A percentile compares a stretch with the other conserved stretches of the same genome.
phyloP scores from a whole-genome alignment of 2,329 filamentous ascomycete species.

The Pseudopithomyces chartarum region DNA sequence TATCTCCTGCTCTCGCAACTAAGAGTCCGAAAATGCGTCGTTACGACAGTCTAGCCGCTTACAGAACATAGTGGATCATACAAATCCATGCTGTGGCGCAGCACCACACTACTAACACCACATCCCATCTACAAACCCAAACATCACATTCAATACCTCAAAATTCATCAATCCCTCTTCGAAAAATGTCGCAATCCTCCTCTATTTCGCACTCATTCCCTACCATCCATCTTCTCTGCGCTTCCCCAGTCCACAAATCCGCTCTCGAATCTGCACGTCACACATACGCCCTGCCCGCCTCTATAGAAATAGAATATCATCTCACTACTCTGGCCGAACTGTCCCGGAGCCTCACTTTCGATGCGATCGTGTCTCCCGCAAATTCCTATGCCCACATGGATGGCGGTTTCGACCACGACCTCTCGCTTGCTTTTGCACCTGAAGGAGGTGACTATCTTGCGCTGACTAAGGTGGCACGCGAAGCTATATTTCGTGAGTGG shows the following conservation, averaged over 20 bases:
- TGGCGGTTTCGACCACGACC: conserved; percentile 60
- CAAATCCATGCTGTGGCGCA: too few species aligned
- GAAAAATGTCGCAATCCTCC: neutral
- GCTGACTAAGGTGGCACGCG: conserved; percentile 54
- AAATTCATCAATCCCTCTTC: neutral
- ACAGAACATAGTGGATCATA: too few species aligned
- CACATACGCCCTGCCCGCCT: conserved; percentile 36
- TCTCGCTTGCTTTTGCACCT: conserved; percentile 56
- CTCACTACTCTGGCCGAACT: conserved; percentile 48
- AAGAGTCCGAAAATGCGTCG: too few species aligned
- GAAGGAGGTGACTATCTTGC: conserved; percentile 50
- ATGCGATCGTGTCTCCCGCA: conserved; percentile 59
- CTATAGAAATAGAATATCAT: conserved; percentile 44
- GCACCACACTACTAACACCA: too few species aligned
- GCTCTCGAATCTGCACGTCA: conserved; percentile 49
- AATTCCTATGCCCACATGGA: conserved; percentile 61
- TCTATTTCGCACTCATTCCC: conserved; percentile 35
- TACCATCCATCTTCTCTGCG: conserved; percentile 51
- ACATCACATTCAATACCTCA: neutral
- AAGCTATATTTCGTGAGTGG: conserved; percentile 52
- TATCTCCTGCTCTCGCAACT: too few species aligned
- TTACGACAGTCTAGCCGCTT: too few species aligned
- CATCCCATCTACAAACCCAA: too few species aligned
- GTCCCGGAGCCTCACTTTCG: conserved; percentile 45
- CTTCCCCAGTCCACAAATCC: conserved; percentile 43